phyloP scores from a whole-genome alignment of 495 filamentous ascomycete genomes.

The Tuber magnatum region DNA sequence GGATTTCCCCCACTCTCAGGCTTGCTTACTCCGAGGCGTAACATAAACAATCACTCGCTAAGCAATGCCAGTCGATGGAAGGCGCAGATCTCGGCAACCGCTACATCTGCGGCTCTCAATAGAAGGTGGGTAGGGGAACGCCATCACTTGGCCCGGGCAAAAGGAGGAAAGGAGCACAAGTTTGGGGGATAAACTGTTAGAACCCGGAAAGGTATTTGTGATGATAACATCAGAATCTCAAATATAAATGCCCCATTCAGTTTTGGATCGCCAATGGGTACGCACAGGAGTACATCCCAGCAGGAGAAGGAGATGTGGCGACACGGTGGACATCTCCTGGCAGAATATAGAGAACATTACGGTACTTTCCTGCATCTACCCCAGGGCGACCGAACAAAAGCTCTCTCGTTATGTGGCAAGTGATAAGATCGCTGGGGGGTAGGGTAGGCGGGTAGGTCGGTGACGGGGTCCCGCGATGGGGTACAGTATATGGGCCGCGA shows the following conservation, averaged over 20 bases:
- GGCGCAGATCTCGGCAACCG: not conserved
- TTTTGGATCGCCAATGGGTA: not conserved
- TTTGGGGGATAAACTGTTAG: not conserved
- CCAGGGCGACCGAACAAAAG: not conserved
- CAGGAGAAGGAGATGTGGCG: not conserved
- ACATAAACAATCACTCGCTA: not conserved
- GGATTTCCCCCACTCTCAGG: not conserved
- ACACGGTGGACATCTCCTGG: not conserved
- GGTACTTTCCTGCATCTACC: not conserved
- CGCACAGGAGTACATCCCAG: not conserved
- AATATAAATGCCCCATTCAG: not conserved
- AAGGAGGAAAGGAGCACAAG: not conserved
- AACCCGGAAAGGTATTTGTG: not conserved
- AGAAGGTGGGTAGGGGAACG: not conserved
- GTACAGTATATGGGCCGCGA: not conserved
- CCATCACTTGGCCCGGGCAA: not conserved
- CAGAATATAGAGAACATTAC: not conserved
- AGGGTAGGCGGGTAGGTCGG: not conserved
- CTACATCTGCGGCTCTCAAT: not conserved
- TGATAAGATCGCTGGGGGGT: not conserved
- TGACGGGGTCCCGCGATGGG: not conserved
- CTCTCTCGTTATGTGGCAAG: not conserved
- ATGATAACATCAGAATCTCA: slow-evolving; percentile 1
- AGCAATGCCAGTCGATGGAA: not conserved
- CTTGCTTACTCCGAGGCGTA: not conserved